Percentiles rank a stretch among this genome's conserved stretches.
These are phyloP conservation scores for Kurtzmaniella cleridarum DNA, from an alignment of 805 yeast species.

Conservation along the genomic window DNA sequence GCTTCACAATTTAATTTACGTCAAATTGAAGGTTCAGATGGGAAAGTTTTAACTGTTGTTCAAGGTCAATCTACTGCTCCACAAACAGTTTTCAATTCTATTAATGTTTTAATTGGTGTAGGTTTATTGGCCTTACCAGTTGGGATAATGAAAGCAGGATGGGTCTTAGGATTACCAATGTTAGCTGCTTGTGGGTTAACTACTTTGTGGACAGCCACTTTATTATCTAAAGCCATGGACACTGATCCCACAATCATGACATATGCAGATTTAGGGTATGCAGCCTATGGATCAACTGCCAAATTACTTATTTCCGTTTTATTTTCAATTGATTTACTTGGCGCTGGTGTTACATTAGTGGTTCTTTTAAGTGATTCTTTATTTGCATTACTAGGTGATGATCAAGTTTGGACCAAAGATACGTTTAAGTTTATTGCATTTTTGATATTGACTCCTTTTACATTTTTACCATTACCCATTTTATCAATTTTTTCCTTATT, in stretches of 20 bases:
- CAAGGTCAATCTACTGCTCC: slow-evolving; percentile 80
- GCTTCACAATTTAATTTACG: slow-evolving; percentile 51
- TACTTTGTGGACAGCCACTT: slow-evolving; percentile 73
- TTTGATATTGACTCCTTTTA: slow-evolving; percentile 71
- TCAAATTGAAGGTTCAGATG: slow-evolving; percentile 65
- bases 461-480: slow-evolving; percentile 70
- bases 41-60: slow-evolving; percentile 62
- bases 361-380: slow-evolving; percentile 84
- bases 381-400: slow-evolving; percentile 50
- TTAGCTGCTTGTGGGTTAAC: slow-evolving; percentile 56
- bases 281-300: slow-evolving; percentile 77
- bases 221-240: slow-evolving; percentile 70
- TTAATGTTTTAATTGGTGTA: slow-evolving; percentile 63
- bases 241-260: slow-evolving; percentile 78
- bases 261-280: slow-evolving; percentile 83
- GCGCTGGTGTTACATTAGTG: slow-evolving; percentile 75
- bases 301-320: slow-evolving; percentile 66
- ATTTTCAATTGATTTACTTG: slow-evolving; percentile 73
- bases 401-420: slow-evolving; percentile 30
- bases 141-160: slow-evolving; percentile 60
- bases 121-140: slow-evolving; percentile 64
- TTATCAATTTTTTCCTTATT: slow-evolving; percentile 63
- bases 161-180: slow-evolving; percentile 58
- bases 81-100: slow-evolving; percentile 73
- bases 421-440: slow-evolving; percentile 66